Evolutionary conservation across 2,329 filamentous ascomycete species (phyloP), one percentile per base, ranked within the genome.

Genomic region (Nothophaeocryptopus gaeumannii): DNA sequence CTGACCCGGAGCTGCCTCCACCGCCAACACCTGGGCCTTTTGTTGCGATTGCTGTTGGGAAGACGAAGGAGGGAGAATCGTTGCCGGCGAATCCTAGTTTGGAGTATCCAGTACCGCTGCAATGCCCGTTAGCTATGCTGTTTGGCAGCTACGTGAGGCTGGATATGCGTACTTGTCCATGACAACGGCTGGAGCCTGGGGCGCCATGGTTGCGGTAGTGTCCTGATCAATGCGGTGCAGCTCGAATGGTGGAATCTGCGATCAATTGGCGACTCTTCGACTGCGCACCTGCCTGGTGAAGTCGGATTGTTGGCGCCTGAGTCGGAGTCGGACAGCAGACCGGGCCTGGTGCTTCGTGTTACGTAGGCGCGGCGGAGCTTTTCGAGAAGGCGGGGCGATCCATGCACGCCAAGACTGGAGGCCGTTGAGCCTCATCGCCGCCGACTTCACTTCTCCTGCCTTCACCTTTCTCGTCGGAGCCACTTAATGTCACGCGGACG

Each of bases 141-240:
- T 47, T 11, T 26, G 41, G 16, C 14, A 7, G 29, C 12, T 16
- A 36, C 40, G 26, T 20, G 32, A 34, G 44, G 39, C 40, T 45
- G 37, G 46, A 26, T 26, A 26, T 35, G 47, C 60, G 51, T 86
- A 96, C 93, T 99, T 99, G 93, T 99, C 93, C 92, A 99, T 99
- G 89, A 99, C 93, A 96, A 99, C 93, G 88, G 93, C 93, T 67
- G 93, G 93, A 71, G 93, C 97, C 84, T 97, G 92, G 78, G 88
- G 87, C 70, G 93, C 92, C 93, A 99, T 99, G 65, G 70, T 78
- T 56, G 56, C 46, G 47, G 43, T 16, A 9, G 34, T 39, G 7
- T 26, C 20, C 7, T 7, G 20, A 13, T 32, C 16, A 31, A 14
- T 31, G 39, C 39, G 33, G 29, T 31, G 32, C 41, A 15, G 32